These are phyloP conservation scores for Tephrocybe sp. DNA, from an alignment of 768 basidiomycete genomes.

Conservation along the genomic window DNA sequence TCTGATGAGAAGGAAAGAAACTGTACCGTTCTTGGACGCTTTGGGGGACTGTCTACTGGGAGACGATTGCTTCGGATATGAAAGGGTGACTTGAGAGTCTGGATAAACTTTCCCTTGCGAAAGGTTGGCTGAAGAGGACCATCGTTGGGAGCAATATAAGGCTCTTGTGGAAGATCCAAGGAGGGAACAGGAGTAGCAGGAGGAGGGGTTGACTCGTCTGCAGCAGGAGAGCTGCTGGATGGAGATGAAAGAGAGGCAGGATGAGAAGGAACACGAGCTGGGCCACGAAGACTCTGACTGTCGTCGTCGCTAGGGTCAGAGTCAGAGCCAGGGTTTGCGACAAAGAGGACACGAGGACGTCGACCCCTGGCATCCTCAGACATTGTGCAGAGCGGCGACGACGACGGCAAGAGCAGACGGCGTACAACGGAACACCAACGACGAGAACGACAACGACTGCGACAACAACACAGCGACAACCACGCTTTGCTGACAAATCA, in stretches of 20 bases:
- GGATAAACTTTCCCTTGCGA: slow-evolving; percentile 31
- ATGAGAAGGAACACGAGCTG: slow-evolving; percentile 23
- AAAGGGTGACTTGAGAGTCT: slow-evolving; percentile 31
- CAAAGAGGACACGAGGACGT: slow-evolving; percentile 44
- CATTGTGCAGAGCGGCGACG: slow-evolving; percentile 35
- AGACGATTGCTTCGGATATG: slow-evolving; percentile 23
- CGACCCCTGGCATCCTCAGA: slow-evolving; percentile 56
- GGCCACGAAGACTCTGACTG: not conserved
- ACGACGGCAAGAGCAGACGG: slow-evolving; percentile 1
- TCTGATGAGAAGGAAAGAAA: slow-evolving; percentile 19
- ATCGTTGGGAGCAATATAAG: slow-evolving; percentile 15
- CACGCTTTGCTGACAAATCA: slow-evolving; percentile 3
- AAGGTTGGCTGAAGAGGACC: slow-evolving; percentile 21
- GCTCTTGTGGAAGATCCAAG: slow-evolving; percentile 36
- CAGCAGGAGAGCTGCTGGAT: slow-evolving; percentile 58
- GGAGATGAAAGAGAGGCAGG: slow-evolving; percentile 60
- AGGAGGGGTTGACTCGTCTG: slow-evolving; percentile 67
- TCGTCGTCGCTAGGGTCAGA: slow-evolving; percentile 29
- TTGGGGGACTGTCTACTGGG: slow-evolving; percentile 17
- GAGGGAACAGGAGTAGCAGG: slow-evolving; percentile 60
- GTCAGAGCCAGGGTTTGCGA: slow-evolving; percentile 61
- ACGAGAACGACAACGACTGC: not conserved
- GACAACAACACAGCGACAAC: slow-evolving; percentile 6
- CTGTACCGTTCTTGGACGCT: slow-evolving; percentile 34
- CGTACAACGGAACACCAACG: not conserved